These are phyloP conservation scores for Suillus cothurnatus DNA, from an alignment of 768 basidiomycete species.

Conservation along the genomic window DNA sequence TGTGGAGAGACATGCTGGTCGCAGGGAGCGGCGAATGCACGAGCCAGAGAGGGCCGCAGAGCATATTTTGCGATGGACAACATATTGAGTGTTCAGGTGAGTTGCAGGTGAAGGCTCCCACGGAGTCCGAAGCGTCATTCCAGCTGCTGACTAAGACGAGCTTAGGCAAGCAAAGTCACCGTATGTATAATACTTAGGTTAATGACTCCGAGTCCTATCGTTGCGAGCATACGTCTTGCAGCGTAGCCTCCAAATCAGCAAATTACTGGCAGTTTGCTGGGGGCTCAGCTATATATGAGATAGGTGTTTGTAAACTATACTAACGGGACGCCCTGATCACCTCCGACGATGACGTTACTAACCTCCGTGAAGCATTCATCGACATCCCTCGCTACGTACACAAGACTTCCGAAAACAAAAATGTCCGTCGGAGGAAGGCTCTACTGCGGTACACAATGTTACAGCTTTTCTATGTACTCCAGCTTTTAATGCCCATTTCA, in stretches of 20 bases:
- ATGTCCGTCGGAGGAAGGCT: background rate
- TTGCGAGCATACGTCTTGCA: background rate
- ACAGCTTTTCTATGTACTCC: background rate
- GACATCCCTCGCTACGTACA: background rate
- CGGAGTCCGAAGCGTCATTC: background rate
- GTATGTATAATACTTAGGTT: too few relatives aligned
- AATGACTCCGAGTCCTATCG: background rate
- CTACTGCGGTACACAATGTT: background rate
- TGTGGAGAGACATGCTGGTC: constrained; percentile 56
- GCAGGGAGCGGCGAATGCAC: constrained; percentile 47
- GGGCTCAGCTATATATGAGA: background rate
- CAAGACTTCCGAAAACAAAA: background rate
- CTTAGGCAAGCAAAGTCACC: too few relatives aligned
- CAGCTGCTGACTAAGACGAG: constrained; percentile 3
- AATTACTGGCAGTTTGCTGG: background rate
- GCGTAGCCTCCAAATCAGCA: background rate
- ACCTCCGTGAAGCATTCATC: background rate
- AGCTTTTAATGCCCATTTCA: background rate
- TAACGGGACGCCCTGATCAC: background rate
- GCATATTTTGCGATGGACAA: constrained; percentile 48
- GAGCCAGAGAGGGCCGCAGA: constrained; percentile 46
- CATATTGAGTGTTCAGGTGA: constrained; percentile 38
- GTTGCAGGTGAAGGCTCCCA: background rate
- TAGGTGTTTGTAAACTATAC: background rate
- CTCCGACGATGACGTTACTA: background rate